phyloP scores from a whole-genome alignment of 257 asterid species.

The Solanum chaucha region DNA sequence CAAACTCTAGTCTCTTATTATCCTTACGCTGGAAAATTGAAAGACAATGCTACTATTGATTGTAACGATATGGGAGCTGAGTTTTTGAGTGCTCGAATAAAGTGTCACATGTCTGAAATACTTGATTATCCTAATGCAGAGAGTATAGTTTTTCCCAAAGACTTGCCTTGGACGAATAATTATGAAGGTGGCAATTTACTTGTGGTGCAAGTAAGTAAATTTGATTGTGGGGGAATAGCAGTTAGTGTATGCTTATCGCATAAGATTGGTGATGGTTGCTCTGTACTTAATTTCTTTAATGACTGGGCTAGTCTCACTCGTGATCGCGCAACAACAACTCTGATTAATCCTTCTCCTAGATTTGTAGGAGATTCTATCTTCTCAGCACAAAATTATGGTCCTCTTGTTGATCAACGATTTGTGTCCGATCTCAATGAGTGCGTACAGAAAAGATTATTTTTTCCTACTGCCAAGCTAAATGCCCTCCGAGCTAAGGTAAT shows the following conservation, averaged over 20 bases:
- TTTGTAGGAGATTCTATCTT: not conserved
- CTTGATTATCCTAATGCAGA: not conserved
- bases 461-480: not conserved
- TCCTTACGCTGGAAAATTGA: constrained; percentile 5
- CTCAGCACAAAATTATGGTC: not conserved
- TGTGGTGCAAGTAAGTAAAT: no score
- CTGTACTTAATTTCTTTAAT: not conserved
- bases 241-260: not conserved
- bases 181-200: no score
- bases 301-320: not conserved
- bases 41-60: not conserved
- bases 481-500: not conserved
- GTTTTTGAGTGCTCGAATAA: not conserved
- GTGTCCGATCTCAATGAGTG: not conserved
- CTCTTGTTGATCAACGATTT: not conserved
- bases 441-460: not conserved
- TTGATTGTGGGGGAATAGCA: not conserved
- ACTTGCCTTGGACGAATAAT: no score
- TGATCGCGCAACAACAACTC: not conserved
- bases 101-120: not conserved
- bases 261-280: not conserved
- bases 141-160: not conserved
- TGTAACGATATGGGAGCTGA: not conserved
- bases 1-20: not conserved
- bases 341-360: not conserved